Evolutionary conservation across 1,284 basidiomycete genomes (phyloP), one percentile per base, ranked within the genome.

Genomic region (Irpex rosettiformis): DNA sequence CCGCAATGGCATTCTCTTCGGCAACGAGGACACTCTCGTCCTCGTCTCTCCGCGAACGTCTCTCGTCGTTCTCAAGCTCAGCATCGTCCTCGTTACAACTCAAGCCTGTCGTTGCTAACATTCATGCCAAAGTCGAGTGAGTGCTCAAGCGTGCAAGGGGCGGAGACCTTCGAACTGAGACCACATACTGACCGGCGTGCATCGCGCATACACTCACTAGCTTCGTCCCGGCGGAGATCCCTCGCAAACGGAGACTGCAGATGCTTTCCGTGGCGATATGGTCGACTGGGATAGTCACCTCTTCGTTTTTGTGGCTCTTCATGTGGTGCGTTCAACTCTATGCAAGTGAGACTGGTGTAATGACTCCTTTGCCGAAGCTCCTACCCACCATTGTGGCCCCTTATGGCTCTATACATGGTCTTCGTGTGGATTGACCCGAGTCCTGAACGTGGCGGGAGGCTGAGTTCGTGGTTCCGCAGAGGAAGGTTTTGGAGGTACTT

Each of bases 231-330:
- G 78, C 85, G 11, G 80, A 81, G 67, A 85, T 94, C 63, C 91
- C 91, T n/a, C 78, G 84, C 58, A 86, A 85, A 69, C 80, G 94
- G 61, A 80, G 94, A 65, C 72, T 96, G 57, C 93, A 96, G 76
- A 96, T 90, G 58, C 78, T 93, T 56, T 89, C 84, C 0, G 96
- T 99, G 43, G 89, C 95, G 10, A 67, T 88, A 55, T 98, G 93
- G 94, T 91, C 91, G 13, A 81, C 90, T 10, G 77, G 89, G 67
- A 85, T 98, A 54, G 84, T 92, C 2, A 79, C 91, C 61, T 83
- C 81, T 54, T 72, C 88, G 13, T 83, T 84, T 63, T 52, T 85
- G 48, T 98, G 94, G 76, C 79, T 96, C 55, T 71, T 91, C 21
- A 77, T 93, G 37, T 89, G 92, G 93, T 96, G 67, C 69, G 90